Percentiles rank a stretch among this genome's conserved stretches.
phyloP scores from a whole-genome alignment of 2,329 filamentous ascomycete species.

The Fusarium citri region DNA sequence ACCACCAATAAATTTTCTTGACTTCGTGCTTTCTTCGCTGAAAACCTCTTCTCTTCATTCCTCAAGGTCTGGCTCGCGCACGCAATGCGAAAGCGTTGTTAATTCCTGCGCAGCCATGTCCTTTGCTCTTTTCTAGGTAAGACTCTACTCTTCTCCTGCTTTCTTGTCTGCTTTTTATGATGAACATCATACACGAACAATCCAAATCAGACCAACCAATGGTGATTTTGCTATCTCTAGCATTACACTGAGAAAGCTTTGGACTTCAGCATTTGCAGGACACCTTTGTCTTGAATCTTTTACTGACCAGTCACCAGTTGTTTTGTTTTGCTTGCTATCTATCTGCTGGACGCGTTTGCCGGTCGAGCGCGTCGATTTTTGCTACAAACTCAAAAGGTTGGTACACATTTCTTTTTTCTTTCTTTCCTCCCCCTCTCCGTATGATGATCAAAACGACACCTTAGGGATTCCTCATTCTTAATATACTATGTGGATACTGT shows the following conservation, averaged over 20 bases:
- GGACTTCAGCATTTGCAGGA: conserved; percentile 34
- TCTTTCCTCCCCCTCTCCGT: conserved; percentile 46
- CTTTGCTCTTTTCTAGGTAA: conserved; percentile 43
- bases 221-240: conserved; percentile 64
- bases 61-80: conserved; percentile 37
- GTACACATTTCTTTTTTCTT: conserved; percentile 41
- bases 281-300: background rate
- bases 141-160: conserved; percentile 5
- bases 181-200: conserved; percentile 63
- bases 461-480: conserved; percentile 77
- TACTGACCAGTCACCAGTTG: conserved; percentile 34
- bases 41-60: conserved; percentile 36
- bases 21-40: conserved; percentile 17
- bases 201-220: conserved; percentile 71
- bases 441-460: conserved; percentile 73
- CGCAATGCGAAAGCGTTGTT: conserved; percentile 42
- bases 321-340: conserved; percentile 10
- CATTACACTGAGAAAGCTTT: conserved; percentile 66
- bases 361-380: conserved; percentile 8
- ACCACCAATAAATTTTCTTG: conserved; percentile 44
- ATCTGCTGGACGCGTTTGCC: conserved; percentile 13
- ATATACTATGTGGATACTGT: conserved; percentile 72
- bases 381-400: conserved; percentile 59
- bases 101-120: conserved; percentile 15
- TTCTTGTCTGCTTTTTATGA: conserved; percentile 45